A percentile compares a stretch with the other conserved stretches of the same genome.
These are phyloP conservation scores for Erodium moschatum DNA, from an alignment of 441 rosid species.

Conservation along the genomic window DNA sequence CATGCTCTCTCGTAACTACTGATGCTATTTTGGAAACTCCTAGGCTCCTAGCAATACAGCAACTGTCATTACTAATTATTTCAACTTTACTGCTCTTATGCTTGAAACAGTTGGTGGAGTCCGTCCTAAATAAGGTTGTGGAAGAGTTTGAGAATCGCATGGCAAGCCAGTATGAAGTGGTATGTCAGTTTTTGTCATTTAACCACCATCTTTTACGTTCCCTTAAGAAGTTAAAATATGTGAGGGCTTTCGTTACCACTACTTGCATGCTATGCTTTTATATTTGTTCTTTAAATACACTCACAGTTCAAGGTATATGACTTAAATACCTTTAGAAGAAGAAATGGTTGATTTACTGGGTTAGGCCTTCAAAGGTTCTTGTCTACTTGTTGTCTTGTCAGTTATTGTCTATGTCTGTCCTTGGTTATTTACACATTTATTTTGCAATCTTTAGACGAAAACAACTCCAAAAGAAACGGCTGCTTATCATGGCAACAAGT, in stretches of 20 bases:
- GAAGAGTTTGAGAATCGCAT: slow-evolving; percentile 80
- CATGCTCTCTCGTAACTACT: neutral
- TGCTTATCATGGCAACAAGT: slow-evolving; percentile 38
- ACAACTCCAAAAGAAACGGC: slow-evolving; percentile 37
- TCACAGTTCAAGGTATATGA: no score
- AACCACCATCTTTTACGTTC: slow-evolving; percentile 8
- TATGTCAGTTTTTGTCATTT: slow-evolving; percentile 22
- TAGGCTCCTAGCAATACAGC: neutral
- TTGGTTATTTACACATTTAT: slow-evolving; percentile 7
- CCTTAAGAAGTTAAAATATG: neutral
- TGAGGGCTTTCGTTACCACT: no score
- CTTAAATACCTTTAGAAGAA: no score
- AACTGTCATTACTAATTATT: slow-evolving; percentile 16
- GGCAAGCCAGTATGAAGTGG: slow-evolving; percentile 53
- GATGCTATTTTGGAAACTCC: neutral
- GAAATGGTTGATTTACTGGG: no score
- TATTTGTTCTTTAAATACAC: no score
- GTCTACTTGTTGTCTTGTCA: no score
- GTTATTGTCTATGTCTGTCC: no score
- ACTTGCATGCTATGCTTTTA: no score
- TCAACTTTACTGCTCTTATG: slow-evolving; percentile 12
- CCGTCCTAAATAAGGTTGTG: slow-evolving; percentile 68
- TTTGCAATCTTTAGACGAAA: slow-evolving; percentile 35
- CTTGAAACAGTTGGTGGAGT: slow-evolving; percentile 61
- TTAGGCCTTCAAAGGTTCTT: no score